Conservation (phyloP, 345 rosid genomes). For the Eucalyptus virginea region DNA sequence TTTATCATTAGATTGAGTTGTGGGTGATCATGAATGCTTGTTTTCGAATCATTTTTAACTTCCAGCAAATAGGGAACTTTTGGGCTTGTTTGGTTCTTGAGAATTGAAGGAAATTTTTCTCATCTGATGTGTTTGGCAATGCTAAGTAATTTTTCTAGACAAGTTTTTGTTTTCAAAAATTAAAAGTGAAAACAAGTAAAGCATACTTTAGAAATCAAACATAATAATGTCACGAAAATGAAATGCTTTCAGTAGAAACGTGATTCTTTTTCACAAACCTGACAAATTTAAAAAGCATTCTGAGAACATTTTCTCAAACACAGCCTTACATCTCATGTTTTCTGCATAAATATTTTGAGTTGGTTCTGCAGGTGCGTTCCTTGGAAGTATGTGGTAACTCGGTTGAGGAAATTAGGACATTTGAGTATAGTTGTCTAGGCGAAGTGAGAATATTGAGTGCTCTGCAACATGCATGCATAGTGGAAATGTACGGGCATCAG, state of each 20-base stretch:
- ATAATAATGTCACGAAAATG: neutral
- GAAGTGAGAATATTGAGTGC: slow-evolving; percentile 82
- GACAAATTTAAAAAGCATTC: neutral
- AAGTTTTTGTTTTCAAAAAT: neutral
- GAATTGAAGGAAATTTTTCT: neutral
- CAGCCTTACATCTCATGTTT: neutral
- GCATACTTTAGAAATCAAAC: neutral
- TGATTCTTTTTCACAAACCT: neutral
- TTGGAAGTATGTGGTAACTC: slow-evolving; percentile 47
- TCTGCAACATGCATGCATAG: slow-evolving; percentile 72
- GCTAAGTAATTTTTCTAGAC: neutral
- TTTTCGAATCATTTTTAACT: neutral
- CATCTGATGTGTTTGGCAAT: neutral
- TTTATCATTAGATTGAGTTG: neutral
- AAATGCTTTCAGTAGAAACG: neutral
- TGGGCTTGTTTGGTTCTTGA: neutral
- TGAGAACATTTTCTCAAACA: neutral
- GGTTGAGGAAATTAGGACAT: slow-evolving; percentile 47
- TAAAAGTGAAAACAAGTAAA: neutral
- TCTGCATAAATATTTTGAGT: neutral
- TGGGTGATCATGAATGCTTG: neutral
- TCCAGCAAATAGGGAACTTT: neutral
- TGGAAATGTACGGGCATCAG: slow-evolving; percentile 84
- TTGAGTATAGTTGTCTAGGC: slow-evolving; percentile 77
- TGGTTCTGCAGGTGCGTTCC: slow-evolving; percentile 50